A percentile compares a stretch with the other conserved stretches of the same genome.
Conservation (phyloP, 495 filamentous ascomycete species). For the Aspergillus bridgeri region DNA sequence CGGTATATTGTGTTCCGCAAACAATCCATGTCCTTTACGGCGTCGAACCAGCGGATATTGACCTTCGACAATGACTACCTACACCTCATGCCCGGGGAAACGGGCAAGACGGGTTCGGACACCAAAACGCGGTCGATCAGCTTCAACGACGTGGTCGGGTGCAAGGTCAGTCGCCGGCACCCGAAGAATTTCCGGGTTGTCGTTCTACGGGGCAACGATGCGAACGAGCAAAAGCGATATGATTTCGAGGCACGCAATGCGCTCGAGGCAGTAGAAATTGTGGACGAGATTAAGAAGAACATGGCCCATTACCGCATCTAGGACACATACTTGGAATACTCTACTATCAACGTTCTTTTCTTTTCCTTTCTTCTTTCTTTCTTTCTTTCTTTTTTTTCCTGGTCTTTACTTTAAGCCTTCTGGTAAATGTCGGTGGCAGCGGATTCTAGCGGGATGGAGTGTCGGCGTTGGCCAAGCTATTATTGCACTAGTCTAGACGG, state of each 20-base stretch:
- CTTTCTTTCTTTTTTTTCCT: background rate
- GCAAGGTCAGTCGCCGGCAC: constrained; percentile 86
- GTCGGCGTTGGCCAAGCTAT: background rate
- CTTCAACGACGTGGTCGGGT: constrained; percentile 88
- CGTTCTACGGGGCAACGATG: constrained; percentile 68
- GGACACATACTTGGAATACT: constrained; percentile 6
- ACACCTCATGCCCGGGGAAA: constrained; percentile 82
- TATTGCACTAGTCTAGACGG: too few species aligned
- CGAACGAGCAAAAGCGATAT: constrained; percentile 81
- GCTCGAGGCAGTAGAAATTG: constrained; percentile 83
- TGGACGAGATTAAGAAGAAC: constrained; percentile 73
- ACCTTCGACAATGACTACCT: constrained; percentile 94
- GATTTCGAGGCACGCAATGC: constrained; percentile 86
- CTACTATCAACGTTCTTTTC: background rate
- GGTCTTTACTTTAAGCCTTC: too few species aligned
- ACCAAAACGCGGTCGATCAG: constrained; percentile 85
- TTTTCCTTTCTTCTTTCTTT: background rate
- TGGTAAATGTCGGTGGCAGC: background rate
- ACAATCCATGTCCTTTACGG: constrained; percentile 89
- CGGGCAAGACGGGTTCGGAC: constrained; percentile 50
- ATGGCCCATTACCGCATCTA: constrained; percentile 51
- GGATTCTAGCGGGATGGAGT: background rate
- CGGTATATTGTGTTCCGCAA: constrained; percentile 92
- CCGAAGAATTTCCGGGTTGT: constrained; percentile 89
- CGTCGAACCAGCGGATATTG: constrained; percentile 76